Percentiles rank a stretch among this genome's conserved stretches.
Evolutionary conservation across 2,329 filamentous ascomycete species (phyloP).

Genomic region (Pochonia chlamydosporia): DNA sequence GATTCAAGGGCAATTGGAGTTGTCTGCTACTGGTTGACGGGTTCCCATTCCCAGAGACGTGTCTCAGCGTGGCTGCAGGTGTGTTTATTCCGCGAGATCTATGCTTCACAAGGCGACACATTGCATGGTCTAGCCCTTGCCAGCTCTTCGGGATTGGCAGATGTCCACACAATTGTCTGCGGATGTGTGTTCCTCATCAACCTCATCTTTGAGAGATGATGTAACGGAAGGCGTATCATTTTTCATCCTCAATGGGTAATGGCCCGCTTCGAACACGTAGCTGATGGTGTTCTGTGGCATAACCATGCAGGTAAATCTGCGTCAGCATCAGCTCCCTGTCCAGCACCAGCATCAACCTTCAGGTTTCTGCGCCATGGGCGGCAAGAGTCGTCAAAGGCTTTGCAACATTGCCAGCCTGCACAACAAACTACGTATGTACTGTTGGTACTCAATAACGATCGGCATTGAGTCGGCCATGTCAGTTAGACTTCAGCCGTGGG

Average conservation of each 20-base stretch:
- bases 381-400: neutral
- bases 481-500: neutral
- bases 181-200: neutral
- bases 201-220: neutral
- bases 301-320: no score
- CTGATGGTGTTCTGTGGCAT: neutral
- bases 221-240: neutral
- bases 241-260: neutral
- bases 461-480: neutral
- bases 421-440: no score
- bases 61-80: neutral
- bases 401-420: neutral
- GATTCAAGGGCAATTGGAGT: neutral
- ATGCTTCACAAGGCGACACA: neutral
- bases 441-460: neutral
- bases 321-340: no score
- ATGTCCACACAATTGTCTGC: neutral
- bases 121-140: neutral
- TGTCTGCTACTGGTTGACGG: neutral
- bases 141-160: neutral
- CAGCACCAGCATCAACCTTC: neutral
- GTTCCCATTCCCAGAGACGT: neutral
- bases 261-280: neutral
- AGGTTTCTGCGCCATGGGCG: neutral
- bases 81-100: neutral